Evolutionary conservation across 2,329 filamentous ascomycete genomes (phyloP).

Genomic region (Calonectria naviculata): DNA sequence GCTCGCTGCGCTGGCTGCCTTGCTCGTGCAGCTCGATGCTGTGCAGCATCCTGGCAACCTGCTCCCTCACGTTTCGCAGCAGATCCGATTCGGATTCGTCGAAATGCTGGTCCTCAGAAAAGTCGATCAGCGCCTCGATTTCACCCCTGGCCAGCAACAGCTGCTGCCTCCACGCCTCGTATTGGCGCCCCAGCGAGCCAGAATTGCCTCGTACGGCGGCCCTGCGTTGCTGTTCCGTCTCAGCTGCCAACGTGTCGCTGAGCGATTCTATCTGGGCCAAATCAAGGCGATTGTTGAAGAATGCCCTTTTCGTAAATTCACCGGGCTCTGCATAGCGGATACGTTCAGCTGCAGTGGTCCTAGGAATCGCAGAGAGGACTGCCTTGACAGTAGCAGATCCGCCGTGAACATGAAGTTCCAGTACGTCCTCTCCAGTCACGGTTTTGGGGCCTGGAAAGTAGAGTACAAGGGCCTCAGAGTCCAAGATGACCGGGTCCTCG

Average conservation of each 20-base stretch:
- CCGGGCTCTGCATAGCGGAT: conserved; percentile 94
- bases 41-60: conserved; percentile 70
- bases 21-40: conserved; percentile 77
- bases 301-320: conserved; percentile 94
- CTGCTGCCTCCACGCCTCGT: conserved; percentile 83
- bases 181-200: conserved; percentile 76
- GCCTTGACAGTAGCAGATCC: conserved; percentile 90
- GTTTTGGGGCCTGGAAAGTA: conserved; percentile 86
- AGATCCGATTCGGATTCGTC: conserved; percentile 85
- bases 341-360: conserved; percentile 48
- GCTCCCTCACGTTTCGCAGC: conserved; percentile 73
- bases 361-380: conserved; percentile 81
- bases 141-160: conserved; percentile 87
- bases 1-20: conserved; percentile 84
- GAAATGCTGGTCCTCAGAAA: conserved; percentile 97
- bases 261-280: conserved; percentile 83
- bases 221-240: conserved; percentile 93
- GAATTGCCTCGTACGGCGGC: conserved; percentile 84
- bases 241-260: conserved; percentile 70
- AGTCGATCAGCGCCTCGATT: conserved; percentile 95
- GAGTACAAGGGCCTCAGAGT: conserved; percentile 83
- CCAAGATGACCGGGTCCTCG: conserved; percentile 66
- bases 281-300: conserved; percentile 86
- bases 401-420: conserved; percentile 96
- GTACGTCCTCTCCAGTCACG: conserved; percentile 90